Percentiles rank a stretch among this genome's conserved stretches.
phyloP scores from a whole-genome alignment of 2,329 filamentous ascomycete genomes.

The Arthrobotrys iridis region DNA sequence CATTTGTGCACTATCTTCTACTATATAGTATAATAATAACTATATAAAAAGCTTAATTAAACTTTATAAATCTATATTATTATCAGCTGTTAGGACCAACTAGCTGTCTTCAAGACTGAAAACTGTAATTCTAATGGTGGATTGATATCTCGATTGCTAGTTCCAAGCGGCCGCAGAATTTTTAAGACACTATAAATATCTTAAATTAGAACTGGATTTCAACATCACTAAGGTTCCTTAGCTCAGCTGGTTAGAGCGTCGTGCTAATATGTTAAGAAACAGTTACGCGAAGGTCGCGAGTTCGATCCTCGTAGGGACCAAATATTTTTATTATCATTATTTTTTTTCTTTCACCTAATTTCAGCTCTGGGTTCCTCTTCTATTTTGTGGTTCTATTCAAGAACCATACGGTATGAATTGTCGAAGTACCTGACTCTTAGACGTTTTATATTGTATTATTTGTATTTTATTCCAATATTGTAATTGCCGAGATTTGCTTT shows the following conservation, averaged over 20 bases:
- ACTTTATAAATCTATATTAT: too few relatives aligned
- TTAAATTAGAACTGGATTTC: background rate
- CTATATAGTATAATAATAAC: too few relatives aligned
- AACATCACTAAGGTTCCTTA: slow-evolving; percentile 4
- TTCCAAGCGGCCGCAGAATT: background rate
- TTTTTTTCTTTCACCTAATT: background rate
- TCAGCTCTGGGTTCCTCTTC: background rate
- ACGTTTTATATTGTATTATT: too few relatives aligned
- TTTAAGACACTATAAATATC: background rate
- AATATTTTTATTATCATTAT: background rate
- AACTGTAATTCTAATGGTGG: background rate
- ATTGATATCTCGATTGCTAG: background rate
- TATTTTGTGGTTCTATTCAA: too few relatives aligned
- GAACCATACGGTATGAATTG: too few relatives aligned
- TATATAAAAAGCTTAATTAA: too few relatives aligned
- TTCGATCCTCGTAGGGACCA: slow-evolving; percentile 15
- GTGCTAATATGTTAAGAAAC: slow-evolving; percentile 11
- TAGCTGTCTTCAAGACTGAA: too few relatives aligned
- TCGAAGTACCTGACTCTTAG: too few relatives aligned
- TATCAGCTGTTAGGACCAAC: too few relatives aligned
- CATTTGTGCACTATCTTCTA: too few relatives aligned
- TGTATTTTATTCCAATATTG: background rate
- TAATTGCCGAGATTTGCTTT: too few relatives aligned
- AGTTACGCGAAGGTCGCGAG: slow-evolving; percentile 16
- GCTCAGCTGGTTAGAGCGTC: slow-evolving; percentile 16